These are phyloP conservation scores for Trichosporon faecale DNA, from an alignment of 1,284 basidiomycete genomes.

Conservation along the genomic window DNA sequence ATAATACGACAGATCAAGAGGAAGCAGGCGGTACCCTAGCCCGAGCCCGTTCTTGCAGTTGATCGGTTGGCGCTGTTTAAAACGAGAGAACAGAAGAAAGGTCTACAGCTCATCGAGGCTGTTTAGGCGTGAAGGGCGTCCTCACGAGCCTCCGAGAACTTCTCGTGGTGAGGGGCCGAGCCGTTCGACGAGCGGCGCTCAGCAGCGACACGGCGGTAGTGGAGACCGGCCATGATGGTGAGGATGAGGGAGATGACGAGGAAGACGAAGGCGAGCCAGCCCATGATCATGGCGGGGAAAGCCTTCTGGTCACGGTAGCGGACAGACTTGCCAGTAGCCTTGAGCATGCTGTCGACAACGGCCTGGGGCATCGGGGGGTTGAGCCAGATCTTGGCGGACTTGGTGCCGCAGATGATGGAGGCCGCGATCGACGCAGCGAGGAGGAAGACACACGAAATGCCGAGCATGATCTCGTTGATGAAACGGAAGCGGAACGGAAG, in stretches of 20 bases:
- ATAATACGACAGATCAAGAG: not conserved
- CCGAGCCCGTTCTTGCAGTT: not conserved
- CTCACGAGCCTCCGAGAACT: not conserved
- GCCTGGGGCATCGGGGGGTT: conserved; percentile 1
- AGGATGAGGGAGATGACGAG: conserved; percentile 16
- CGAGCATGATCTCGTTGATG: conserved; percentile 21
- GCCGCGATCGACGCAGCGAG: conserved; percentile 18
- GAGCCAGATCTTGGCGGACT: not conserved
- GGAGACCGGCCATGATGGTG: conserved; percentile 18
- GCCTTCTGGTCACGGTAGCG: conserved; percentile 16
- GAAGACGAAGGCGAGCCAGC: conserved; percentile 22
- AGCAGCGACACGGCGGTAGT: conserved; percentile 19
- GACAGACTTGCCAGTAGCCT: conserved; percentile 13
- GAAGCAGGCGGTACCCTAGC: not conserved
- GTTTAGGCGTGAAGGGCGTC: not conserved
- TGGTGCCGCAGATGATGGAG: not conserved
- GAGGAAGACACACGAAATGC: conserved; percentile 15
- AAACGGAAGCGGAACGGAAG: conserved; percentile 12
- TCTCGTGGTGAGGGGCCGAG: not conserved
- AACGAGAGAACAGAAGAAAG: not conserved
- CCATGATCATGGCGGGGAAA: conserved; percentile 17
- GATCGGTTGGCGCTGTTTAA: not conserved
- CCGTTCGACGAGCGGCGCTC: not conserved
- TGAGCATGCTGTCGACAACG: conserved; percentile 6
- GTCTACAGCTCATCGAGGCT: not conserved